Base-by-base conservation (phyloP, 1,284 basidiomycete genomes). In the Papiliotrema fonsecae region DNA sequence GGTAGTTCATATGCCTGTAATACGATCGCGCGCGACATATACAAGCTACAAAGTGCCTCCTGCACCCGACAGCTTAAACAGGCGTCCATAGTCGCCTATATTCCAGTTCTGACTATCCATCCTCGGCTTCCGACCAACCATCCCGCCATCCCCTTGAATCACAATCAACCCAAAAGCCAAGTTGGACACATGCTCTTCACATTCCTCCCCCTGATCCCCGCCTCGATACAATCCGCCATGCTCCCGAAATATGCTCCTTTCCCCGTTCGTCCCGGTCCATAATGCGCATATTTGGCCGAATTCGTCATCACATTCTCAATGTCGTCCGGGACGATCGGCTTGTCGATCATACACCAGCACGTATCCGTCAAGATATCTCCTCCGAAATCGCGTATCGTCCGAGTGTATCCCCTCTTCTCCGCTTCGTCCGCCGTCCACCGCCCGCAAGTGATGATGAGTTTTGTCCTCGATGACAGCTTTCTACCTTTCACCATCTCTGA, bases 311-410 rank as follows among this genome's bases (percentile, higher is more conserved):
- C 24, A n/a, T 41, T 41, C 19, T 13, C 21, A 13, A 39, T 21
- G 21, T 28, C 39, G 26, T 26, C 25, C 39, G 39, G 39, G 24
- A 41, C 25, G 16, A 41, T 41, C 3, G 39, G 39, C 18, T 19
- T 24, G 13, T 41, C 39, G 16, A 41, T 41, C 39, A 41, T 41
- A n/a, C 39, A 41, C 39, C 39, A 41, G 39, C 39, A 41, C 9
- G 39, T 41, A n/a, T 41, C 39, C 19, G 39, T 41, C 39, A 41
- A 41, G 5, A 41, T 19, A 6, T 41, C 39, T 6, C 22, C 39
- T 6, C 39, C 39, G 18, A 41, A 41, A 22, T 13, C 14, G 3
- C 25, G 24, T 10, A 41, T 11, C 4, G 13, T 19, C 4, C 19
- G 24, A 16, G 14, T 11, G 24, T 27, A 41, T 13, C 39, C 39